phyloP scores from a whole-genome alignment of 306 rosid genomes.

The Citrullus amarus region DNA sequence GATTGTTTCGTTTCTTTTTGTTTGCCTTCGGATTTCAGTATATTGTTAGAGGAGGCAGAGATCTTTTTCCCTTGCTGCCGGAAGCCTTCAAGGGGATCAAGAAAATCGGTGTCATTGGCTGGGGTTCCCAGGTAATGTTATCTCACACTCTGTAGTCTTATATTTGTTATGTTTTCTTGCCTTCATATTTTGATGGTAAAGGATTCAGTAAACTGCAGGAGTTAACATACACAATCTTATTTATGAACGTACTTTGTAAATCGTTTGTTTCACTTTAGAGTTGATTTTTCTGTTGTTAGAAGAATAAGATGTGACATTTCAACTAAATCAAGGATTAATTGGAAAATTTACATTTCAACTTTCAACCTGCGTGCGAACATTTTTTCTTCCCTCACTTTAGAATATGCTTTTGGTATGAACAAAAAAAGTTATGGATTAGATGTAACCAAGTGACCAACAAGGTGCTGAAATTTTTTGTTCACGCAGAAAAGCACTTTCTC shows the following conservation, averaged over 20 bases:
- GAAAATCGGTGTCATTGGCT: slow-evolving; percentile 97
- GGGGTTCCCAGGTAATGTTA: slow-evolving; percentile 90
- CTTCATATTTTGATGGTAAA: neutral
- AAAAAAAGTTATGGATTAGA: neutral
- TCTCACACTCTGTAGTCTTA: neutral
- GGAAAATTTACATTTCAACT: neutral
- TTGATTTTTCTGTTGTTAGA: neutral
- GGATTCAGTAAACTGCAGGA: neutral
- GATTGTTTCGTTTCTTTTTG: neutral
- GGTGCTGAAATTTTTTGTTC: neutral
- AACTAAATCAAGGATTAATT: neutral
- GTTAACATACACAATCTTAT: neutral
- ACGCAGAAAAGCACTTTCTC: neutral
- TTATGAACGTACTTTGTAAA: neutral
- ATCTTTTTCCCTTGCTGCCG: slow-evolving; percentile 72
- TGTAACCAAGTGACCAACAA: neutral
- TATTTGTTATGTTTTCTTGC: neutral
- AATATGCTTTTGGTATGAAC: neutral
- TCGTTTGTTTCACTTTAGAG: neutral
- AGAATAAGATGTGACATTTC: neutral
- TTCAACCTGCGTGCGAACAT: neutral
- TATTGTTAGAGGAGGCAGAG: slow-evolving; percentile 87
- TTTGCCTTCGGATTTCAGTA: slow-evolving; percentile 25
- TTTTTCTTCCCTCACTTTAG: neutral
- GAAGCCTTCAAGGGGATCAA: slow-evolving; percentile 87